phyloP scores from a whole-genome alignment of 805 yeast genomes.

The Saccharomycopsis selenospora region DNA sequence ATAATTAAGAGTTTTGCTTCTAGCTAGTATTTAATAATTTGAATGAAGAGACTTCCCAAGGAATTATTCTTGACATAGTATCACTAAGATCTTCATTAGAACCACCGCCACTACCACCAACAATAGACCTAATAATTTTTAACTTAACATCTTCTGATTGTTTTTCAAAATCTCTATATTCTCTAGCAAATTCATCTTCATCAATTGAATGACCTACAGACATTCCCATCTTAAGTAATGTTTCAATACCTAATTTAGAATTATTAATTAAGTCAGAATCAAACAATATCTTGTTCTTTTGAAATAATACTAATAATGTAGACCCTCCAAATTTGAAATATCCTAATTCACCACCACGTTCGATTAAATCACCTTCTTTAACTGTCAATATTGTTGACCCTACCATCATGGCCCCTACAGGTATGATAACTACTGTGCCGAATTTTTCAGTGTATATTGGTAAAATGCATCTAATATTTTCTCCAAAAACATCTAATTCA shows the following conservation, averaged over 20 bases:
- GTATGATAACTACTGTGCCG: slow-evolving; percentile 69
- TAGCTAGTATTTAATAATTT: too few species aligned
- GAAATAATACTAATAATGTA: slow-evolving; percentile 65
- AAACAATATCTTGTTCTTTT: slow-evolving; percentile 41
- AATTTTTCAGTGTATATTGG: slow-evolving; percentile 72
- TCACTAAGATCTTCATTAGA: not conserved
- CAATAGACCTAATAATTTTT: slow-evolving; percentile 48
- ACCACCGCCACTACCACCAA: slow-evolving; percentile 46
- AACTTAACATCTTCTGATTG: slow-evolving; percentile 41
- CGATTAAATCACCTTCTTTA: slow-evolving; percentile 47
- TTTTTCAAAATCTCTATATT: slow-evolving; percentile 37
- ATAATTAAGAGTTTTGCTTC: too few species aligned
- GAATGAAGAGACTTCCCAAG: not conserved
- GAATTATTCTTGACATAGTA: not conserved
- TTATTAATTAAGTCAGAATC: slow-evolving; percentile 71
- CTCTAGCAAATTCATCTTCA: slow-evolving; percentile 42
- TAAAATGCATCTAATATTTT: slow-evolving; percentile 71
- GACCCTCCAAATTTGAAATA: slow-evolving; percentile 97
- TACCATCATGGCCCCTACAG: slow-evolving; percentile 99
- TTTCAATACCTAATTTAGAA: slow-evolving; percentile 65
- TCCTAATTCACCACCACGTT: slow-evolving; percentile 79
- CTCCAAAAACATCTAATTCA: slow-evolving; percentile 85
- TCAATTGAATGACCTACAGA: slow-evolving; percentile 71
- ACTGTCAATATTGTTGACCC: slow-evolving; percentile 78
- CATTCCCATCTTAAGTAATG: slow-evolving; percentile 84